Evolutionary conservation across 179 eudicot species (phyloP), one percentile per base, ranked within the genome.

Genomic region (Carnegiea gigantea): DNA sequence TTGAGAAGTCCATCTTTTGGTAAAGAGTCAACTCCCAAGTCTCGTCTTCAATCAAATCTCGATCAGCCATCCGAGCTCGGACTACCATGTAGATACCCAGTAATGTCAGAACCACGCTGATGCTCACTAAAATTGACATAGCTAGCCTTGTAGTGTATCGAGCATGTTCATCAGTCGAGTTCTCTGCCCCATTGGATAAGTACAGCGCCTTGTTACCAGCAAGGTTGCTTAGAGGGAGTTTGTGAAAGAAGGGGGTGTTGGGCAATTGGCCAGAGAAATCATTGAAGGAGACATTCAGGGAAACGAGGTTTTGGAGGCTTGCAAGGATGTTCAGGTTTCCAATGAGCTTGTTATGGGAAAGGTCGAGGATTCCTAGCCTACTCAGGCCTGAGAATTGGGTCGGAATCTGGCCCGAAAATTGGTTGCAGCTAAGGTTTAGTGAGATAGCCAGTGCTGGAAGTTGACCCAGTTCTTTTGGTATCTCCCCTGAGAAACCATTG

Each of bases 261-360:
- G 99, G 99, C 71, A 96, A 81, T 65, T 89, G 88, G 5, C 99
- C 99, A 0, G 94, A 91, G 86, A 96, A 94, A 28, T 89, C 90
- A 79, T 96, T 96, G 88, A 80, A 90, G 13, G 99, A 96, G 5
- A 94, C 86, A 79, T 96, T 96, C 72, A 96, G 86, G 7, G 92
- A 85, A 17, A 95, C 99, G 24, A 96, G 98, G 65, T 96, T 94
- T 81, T 94, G 88, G 26, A 96, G 92, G 84, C 76, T 80, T 44
- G 85, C 80, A 23, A 96, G 87, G 77, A 73, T 77, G 73, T 87
- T 85, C 33, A 96, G 81, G 73, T 87, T 87, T 71, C 99, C 98
- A 0, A 80, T 76, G 72, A 96, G 87, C 77, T 87, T 84, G 86
- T 96, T 96, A 84, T 94, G 92, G n/a, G 98, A 96, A 73, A 96